Evolutionary conservation across 2,329 filamentous ascomycete genomes (phyloP), one percentile per base, ranked within the genome.

Genomic region (Trichoderma guizhouense): DNA sequence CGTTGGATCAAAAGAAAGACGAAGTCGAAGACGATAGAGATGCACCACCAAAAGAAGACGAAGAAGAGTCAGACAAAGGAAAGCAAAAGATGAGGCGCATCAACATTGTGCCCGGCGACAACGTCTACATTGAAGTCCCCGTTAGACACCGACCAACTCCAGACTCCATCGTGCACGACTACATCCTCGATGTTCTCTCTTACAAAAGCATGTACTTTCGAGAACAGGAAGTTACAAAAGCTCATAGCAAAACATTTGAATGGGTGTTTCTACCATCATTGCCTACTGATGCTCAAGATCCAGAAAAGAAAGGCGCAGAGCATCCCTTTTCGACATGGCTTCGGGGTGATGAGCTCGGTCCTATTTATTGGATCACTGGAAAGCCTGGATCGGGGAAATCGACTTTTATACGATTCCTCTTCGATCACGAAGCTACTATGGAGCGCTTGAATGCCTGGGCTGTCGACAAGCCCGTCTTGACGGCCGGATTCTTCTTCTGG

Each of bases 371-470:
- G 82, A 78, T 83, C 47, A 82, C 78, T 2, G 82, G 82, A 2
- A 83, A 85, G 39, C 81, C 84, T 3, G 84, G 84, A 0, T 83
- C 82, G 0, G 84, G 84, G 0, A 86, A 86, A 72, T 85, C 83
- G 0, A 85, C 83, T 0, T 77, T 86, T 2, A 84, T 85, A 77
- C 81, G 82, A 24, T 80, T 81, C 43, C 76, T 83, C 14, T 78
- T 76, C 0, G 74, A 77, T 4, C 78, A 81, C 24, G 53, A 62
- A 0, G 43, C 30, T 2, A 74, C 74, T 0, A 26, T 74, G 39
- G 5, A 74, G 11, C 63, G 72, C 7, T 73, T 79, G 8, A 73
- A 69, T 1, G 18, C 39, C 1, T 83, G 81, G 82, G 75, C 80
- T 0, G 74, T 36, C 0, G 72, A 55, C 0, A 71, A 53, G 66